Evolutionary conservation across 2,329 filamentous ascomycete species (phyloP).

Genomic region (Fusarium sp.): DNA sequence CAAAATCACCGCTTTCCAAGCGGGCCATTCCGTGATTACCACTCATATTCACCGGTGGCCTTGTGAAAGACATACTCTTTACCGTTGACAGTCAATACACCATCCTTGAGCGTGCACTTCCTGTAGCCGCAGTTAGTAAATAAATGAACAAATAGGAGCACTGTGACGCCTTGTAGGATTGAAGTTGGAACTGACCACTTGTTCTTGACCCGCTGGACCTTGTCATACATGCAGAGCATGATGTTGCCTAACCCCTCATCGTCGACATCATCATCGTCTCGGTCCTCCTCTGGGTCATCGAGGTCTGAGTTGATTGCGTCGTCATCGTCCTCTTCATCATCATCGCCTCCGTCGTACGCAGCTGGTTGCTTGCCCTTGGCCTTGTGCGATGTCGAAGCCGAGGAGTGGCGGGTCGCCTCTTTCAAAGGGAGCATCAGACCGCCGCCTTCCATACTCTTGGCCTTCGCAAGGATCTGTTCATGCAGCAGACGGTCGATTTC

Average conservation of each 20-base stretch:
- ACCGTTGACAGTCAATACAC: constrained; percentile 90
- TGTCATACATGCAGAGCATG: constrained; percentile 99
- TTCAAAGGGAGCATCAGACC: constrained; percentile 80
- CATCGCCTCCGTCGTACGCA: constrained; percentile 74
- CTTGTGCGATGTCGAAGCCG: constrained; percentile 29
- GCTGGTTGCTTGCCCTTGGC: constrained; percentile 54
- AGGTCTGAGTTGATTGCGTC: constrained; percentile 99
- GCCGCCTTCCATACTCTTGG: constrained; percentile 78
- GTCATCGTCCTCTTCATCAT: constrained; percentile 76
- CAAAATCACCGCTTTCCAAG: constrained; percentile 11
- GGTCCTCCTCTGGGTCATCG: constrained; percentile 90
- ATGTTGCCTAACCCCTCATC: constrained; percentile 88
- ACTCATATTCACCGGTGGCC: constrained; percentile 96
- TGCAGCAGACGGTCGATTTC: constrained; percentile 79
- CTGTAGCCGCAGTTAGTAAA: constrained; percentile 55
- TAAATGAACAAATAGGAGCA: background rate
- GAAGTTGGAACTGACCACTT: constrained; percentile 75
- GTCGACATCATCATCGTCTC: constrained; percentile 86
- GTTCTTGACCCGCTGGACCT: constrained; percentile 99
- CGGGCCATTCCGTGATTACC: constrained; percentile 66
- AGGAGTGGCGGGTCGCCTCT: constrained; percentile 60
- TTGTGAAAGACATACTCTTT: constrained; percentile 99
- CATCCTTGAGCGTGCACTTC: constrained; percentile 99
- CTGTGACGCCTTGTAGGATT: background rate
- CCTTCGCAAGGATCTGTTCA: constrained; percentile 73